Base-by-base conservation (phyloP, 192 early-diverging fungal genomes). In the Gorgonomyces haynaldii region DNA sequence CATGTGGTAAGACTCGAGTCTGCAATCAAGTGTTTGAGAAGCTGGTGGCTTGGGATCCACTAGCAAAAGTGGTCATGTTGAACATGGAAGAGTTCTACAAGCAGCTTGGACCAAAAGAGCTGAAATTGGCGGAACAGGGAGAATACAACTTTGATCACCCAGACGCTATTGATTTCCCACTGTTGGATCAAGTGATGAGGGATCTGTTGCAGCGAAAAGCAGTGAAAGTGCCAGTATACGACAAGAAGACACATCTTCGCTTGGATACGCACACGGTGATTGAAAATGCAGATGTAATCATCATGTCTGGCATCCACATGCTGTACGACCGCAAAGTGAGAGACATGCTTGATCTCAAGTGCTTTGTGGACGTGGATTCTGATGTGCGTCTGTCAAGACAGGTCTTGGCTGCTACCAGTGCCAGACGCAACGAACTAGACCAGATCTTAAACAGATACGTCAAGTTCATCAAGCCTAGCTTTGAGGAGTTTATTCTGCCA, bases 351-450 rank as follows among this genome's bases (percentile, higher is more conserved):
- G 75, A 81, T 39, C 79, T 93, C 64, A 83, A 80, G 67, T 72
- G 87, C n/a, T 88, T 86, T 67, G 66, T 91, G 25, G 85, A 93
- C 54, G 76, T 88, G 17, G 89, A 93, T 52, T 75, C 76, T 60
- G 89, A 93, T 39, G 70, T 75, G 3, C 66, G 89, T 8, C 62
- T 92, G 22, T 59, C 66, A 7, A 56, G 67, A 29, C 58, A 63
- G 56, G 61, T 71, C 16, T 29, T 66, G 15, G 52, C 62, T 3
- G 63, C 60, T 42, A 71, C 64, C 15, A 60, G 60, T 25, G 50
- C 53, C 17, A 39, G 63, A 16, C 56, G 57, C 42, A 61, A 53
- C 37, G 30, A 36, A 19, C 53, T 88, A 29, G 74, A 74, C 13
- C 41, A 58, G 17, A 70, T 86, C 19, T 53, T 93, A 23, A 72